These are phyloP conservation scores for Antrodiella citrinella DNA, from an alignment of 768 basidiomycete genomes.

Conservation along the genomic window DNA sequence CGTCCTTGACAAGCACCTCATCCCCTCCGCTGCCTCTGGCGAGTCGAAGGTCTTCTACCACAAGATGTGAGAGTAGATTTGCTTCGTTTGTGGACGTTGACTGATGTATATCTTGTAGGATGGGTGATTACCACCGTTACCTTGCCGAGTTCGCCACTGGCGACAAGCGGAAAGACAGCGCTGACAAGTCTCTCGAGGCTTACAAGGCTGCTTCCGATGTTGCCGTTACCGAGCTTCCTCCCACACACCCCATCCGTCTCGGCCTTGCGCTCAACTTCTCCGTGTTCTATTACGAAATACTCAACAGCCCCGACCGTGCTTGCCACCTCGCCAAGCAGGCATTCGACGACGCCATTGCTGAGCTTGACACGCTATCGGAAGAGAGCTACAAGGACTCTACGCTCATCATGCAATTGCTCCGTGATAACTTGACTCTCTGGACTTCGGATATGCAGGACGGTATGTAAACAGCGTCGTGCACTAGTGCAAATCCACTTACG, in stretches of 20 bases:
- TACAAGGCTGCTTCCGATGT: constrained; percentile 98
- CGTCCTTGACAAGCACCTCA: constrained; percentile 96
- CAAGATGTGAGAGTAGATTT: constrained; percentile 73
- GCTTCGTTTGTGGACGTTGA: constrained; percentile 1
- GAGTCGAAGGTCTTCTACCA: constrained; percentile 99
- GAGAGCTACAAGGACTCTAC: constrained; percentile 99
- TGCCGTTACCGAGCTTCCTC: constrained; percentile 90
- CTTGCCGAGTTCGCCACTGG: constrained; percentile 93
- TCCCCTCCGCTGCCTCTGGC: constrained; percentile 91
- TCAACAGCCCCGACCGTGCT: constrained; percentile 97
- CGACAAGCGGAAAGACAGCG: constrained; percentile 93
- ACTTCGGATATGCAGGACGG: constrained; percentile 97
- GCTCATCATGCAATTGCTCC: constrained; percentile 91
- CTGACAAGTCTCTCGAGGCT: constrained; percentile 94
- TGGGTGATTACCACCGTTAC: constrained; percentile 10
- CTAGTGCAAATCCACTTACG: no score
- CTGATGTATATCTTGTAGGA: constrained; percentile 2
- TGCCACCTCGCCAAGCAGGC: constrained; percentile 99
- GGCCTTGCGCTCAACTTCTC: constrained; percentile 99
- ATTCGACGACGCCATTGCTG: constrained; percentile 97
- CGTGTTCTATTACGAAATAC: constrained; percentile 99
- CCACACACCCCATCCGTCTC: constrained; percentile 96
- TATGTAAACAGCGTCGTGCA: no score
- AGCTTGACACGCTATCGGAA: constrained; percentile 97
- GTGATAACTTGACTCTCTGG: constrained; percentile 97